These are phyloP conservation scores for Ophioceras dolichostomum DNA, from an alignment of 2,329 filamentous ascomycete genomes.

Conservation along the genomic window DNA sequence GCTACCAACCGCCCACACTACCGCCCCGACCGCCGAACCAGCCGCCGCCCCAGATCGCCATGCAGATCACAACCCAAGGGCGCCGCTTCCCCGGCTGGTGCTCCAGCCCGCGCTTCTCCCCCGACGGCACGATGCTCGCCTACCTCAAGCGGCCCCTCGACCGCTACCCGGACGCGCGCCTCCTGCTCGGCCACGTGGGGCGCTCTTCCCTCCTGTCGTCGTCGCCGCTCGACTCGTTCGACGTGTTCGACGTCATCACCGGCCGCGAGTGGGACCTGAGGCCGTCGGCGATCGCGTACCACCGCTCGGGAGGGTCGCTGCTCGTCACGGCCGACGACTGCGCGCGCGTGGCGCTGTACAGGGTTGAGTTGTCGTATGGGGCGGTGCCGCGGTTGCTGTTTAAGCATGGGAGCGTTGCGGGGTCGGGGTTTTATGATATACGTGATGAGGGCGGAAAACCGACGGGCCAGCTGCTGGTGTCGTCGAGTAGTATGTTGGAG, in stretches of 20 bases:
- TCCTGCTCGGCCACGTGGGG: conserved; percentile 18
- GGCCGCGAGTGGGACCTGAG: conserved; percentile 15
- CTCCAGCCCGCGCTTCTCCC: conserved; percentile 20
- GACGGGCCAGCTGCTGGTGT: conserved; percentile 18
- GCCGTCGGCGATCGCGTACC: conserved; percentile 21
- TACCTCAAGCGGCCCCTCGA: conserved; percentile 17
- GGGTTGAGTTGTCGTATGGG: conserved; percentile 17
- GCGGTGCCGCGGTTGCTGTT: conserved; percentile 14
- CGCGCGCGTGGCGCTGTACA: conserved; percentile 20
- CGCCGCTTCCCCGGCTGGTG: conserved; percentile 2
- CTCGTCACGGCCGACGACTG: conserved; percentile 19
- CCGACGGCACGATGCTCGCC: conserved; percentile 21
- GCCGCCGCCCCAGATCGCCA: too few species aligned
- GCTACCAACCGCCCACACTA: too few species aligned
- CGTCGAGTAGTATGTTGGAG: conserved; percentile 24
- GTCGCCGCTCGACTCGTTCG: conserved; percentile 13
- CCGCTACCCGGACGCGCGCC: conserved; percentile 12
- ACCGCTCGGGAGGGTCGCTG: conserved; percentile 17
- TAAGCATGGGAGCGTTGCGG: conserved; percentile 14
- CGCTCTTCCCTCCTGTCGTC: background rate
- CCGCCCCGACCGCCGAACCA: too few species aligned
- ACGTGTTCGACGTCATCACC: conserved; percentile 16
- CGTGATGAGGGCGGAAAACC: too few species aligned
- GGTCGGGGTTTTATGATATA: conserved; percentile 12
- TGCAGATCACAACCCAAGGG: background rate